These are phyloP conservation scores for Exophiala lecanii-corni DNA, from an alignment of 2,329 filamentous ascomycete species.

Conservation along the genomic window DNA sequence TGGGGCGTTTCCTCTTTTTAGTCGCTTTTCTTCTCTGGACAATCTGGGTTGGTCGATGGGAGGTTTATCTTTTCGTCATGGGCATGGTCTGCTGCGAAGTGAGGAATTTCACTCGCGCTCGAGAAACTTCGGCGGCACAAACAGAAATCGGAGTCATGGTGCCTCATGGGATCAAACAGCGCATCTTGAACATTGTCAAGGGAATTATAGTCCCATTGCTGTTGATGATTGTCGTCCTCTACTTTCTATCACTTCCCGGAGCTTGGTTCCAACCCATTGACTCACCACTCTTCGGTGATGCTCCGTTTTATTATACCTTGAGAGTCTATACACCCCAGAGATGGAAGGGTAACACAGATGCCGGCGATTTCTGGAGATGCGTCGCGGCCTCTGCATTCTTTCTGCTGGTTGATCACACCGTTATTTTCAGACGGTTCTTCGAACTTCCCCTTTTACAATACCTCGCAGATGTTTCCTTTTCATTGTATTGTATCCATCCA, in stretches of 20 bases:
- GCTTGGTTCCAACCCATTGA: not conserved
- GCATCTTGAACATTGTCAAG: not conserved
- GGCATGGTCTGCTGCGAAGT: not conserved
- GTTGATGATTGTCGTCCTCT: not conserved
- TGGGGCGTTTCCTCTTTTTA: not conserved
- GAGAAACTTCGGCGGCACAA: not conserved
- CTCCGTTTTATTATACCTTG: not conserved
- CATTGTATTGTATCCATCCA: not conserved
- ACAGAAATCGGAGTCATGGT: no score
- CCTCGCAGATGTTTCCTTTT: not conserved
- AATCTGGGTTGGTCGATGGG: not conserved
- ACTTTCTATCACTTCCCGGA: not conserved
- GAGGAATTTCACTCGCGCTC: not conserved
- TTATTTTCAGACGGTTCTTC: not conserved
- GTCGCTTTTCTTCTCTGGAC: not conserved
- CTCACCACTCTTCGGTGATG: not conserved
- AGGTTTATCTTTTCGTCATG: not conserved
- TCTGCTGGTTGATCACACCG: not conserved
- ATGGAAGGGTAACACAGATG: not conserved
- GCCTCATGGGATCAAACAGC: not conserved
- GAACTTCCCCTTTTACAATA: not conserved
- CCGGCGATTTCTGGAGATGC: not conserved
- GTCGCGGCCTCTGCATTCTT: not conserved
- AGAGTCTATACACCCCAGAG: not conserved
- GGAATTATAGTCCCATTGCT: not conserved